Percentiles rank a stretch among this genome's conserved stretches.
Evolutionary conservation across 257 asterid species (phyloP).

Genomic region (Cruciata laevipes): DNA sequence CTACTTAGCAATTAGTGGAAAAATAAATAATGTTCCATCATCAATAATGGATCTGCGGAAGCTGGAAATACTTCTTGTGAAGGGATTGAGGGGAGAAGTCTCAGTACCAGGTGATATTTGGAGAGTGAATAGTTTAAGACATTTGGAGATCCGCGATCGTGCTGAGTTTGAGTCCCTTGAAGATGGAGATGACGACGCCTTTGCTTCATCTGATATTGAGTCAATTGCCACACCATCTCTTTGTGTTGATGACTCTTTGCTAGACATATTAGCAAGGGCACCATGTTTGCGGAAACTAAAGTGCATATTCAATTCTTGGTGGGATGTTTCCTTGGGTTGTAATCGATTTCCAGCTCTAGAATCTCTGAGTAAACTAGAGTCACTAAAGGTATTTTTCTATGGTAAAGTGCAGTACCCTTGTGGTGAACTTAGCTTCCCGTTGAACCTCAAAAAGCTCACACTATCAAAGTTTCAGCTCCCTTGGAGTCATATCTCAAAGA

Average conservation of each 20-base stretch:
- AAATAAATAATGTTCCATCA: background rate
- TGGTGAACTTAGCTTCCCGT: background rate
- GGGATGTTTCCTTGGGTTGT: background rate
- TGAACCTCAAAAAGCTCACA: background rate
- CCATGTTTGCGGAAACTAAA: background rate
- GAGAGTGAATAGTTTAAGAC: background rate
- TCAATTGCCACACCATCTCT: background rate
- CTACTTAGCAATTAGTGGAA: background rate
- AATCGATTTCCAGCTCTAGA: background rate
- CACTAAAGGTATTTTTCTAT: background rate
- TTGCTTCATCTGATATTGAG: background rate
- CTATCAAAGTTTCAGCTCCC: background rate
- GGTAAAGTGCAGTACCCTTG: background rate
- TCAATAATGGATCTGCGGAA: background rate
- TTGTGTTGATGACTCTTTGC: background rate
- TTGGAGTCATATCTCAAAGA: background rate
- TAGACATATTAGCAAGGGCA: background rate
- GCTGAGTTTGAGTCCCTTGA: background rate
- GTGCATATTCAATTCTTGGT: background rate
- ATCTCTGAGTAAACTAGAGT: background rate
- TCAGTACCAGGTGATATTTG: background rate
- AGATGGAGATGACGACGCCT: background rate
- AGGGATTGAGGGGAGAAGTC: constrained; percentile 3
- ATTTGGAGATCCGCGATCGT: background rate
- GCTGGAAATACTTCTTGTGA: background rate